phyloP scores from a whole-genome alignment of 2,329 filamentous ascomycete species.

The Penicillium sp. region DNA sequence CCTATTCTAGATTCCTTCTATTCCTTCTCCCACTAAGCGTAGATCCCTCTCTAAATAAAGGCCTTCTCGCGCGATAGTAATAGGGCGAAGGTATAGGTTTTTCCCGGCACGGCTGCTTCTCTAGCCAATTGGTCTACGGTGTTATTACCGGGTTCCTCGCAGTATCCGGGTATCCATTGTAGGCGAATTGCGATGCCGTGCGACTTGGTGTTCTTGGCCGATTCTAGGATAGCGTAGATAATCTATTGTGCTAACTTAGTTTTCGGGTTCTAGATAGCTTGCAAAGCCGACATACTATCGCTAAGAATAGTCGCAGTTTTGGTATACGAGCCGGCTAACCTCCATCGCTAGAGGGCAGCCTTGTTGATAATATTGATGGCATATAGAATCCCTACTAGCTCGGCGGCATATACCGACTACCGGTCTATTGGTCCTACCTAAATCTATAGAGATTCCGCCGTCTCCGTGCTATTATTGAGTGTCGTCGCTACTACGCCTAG shows the following conservation, averaged over 20 bases:
- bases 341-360: neutral
- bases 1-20: neutral
- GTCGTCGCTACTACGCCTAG: too few relatives aligned
- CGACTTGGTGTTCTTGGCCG: neutral
- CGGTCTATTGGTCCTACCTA: neutral
- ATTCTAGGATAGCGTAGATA: too few relatives aligned
- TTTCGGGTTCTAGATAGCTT: too few relatives aligned
- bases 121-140: too few relatives aligned
- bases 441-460: neutral
- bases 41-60: neutral
- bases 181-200: neutral
- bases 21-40: neutral
- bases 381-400: constrained; percentile 21
- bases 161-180: too few relatives aligned
- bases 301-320: too few relatives aligned
- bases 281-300: too few relatives aligned
- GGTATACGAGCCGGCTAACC: neutral
- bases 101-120: too few relatives aligned
- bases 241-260: too few relatives aligned
- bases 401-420: constrained; percentile 21
- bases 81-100: too few relatives aligned
- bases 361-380: constrained; percentile 6
- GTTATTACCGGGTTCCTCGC: too few relatives aligned
- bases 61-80: too few relatives aligned
- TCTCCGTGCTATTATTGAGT: neutral